phyloP scores from a whole-genome alignment of 2,329 filamentous ascomycete genomes.

The Penicillium frequentans region DNA sequence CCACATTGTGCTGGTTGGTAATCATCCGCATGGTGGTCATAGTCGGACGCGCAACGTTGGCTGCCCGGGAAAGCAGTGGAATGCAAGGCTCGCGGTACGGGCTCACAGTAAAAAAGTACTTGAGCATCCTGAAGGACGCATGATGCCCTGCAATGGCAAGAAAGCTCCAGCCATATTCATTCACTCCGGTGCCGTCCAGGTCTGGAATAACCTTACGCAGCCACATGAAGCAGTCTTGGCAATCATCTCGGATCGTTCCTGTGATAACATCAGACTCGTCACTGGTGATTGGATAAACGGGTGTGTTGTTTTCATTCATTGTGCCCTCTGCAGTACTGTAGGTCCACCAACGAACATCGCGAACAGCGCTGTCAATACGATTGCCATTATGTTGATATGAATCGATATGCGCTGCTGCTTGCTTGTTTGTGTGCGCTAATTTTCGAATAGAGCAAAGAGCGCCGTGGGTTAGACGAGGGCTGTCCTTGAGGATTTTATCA shows the following conservation, averaged over 20 bases:
- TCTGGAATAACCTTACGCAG: not conserved
- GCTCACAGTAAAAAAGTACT: not conserved
- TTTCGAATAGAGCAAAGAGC: not conserved
- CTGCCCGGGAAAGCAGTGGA: not conserved
- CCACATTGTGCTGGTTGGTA: not conserved
- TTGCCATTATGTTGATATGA: not conserved
- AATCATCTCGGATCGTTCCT: not conserved
- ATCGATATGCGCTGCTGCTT: not conserved
- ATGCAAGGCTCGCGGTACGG: not conserved
- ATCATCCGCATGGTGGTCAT: not conserved
- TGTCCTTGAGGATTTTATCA: not conserved
- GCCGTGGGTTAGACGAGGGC: not conserved
- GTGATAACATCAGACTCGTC: not conserved
- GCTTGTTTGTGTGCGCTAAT: not conserved
- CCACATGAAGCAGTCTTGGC: not conserved
- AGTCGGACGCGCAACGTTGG: not conserved
- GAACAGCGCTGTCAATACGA: not conserved
- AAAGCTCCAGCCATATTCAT: not conserved
- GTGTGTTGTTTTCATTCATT: not conserved
- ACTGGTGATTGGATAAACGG: not conserved
- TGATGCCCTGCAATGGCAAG: not conserved
- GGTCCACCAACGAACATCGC: not conserved
- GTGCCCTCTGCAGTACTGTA: not conserved
- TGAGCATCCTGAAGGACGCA: not conserved
- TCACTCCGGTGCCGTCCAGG: not conserved